Percentiles rank a stretch among this genome's conserved stretches.
phyloP scores from a whole-genome alignment of 352 stramenopile genomes.

The Phytopythium litorale region DNA sequence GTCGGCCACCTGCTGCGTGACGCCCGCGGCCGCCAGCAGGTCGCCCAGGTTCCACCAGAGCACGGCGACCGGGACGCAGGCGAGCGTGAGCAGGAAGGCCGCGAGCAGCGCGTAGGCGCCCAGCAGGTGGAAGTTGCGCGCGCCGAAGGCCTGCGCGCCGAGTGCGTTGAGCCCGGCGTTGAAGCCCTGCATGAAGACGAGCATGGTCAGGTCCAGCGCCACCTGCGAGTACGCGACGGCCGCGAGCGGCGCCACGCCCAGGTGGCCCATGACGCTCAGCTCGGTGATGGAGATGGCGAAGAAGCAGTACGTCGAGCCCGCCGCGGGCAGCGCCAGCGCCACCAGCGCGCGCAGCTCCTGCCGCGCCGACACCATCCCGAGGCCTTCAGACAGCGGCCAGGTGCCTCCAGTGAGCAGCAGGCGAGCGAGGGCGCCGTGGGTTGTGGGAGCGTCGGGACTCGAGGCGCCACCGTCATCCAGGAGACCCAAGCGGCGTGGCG shows the following conservation, averaged over 20 bases:
- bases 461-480: background rate
- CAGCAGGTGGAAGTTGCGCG: conserved; percentile 76
- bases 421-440: too few relatives aligned
- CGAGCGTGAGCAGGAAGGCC: conserved; percentile 50
- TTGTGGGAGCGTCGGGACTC: background rate
- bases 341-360: conserved; percentile 36
- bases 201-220: conserved; percentile 69
- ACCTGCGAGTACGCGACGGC: conserved; percentile 77
- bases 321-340: conserved; percentile 52
- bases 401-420: too few relatives aligned
- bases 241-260: conserved; percentile 76
- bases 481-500: background rate
- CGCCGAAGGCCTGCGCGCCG: conserved; percentile 81
- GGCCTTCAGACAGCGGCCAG: background rate
- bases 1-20: conserved; percentile 34
- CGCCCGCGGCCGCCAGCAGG: conserved; percentile 38
- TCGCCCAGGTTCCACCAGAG: conserved; percentile 76
- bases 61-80: conserved; percentile 60
- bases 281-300: conserved; percentile 79
- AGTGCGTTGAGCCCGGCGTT: conserved; percentile 79
- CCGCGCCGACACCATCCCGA: conserved; percentile 28
- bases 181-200: conserved; percentile 80
- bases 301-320: conserved; percentile 72
- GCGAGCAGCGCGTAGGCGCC: conserved; percentile 62
- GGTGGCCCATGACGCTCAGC: conserved; percentile 75